Conservation (phyloP, 1,284 basidiomycete species). For the Ceratobasidium theobromae region DNA sequence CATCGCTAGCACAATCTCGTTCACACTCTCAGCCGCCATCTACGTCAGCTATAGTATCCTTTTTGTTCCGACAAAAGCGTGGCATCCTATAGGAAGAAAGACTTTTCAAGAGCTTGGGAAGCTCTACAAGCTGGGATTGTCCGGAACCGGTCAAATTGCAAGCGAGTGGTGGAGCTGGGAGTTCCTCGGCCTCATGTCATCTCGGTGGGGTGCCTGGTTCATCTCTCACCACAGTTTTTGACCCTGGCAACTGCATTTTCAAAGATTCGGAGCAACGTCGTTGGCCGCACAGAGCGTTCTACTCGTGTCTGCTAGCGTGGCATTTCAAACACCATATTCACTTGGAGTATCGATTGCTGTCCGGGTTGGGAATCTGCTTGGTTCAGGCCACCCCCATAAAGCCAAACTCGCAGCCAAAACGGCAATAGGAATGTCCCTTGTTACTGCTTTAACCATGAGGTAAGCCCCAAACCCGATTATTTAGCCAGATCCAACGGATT, state of each 20-base stretch:
- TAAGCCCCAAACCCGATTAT: conserved; percentile 59
- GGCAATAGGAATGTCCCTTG: conserved; percentile 74
- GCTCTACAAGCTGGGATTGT: conserved; percentile 75
- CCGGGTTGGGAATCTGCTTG: conserved; percentile 52
- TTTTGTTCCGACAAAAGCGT: conserved; percentile 75
- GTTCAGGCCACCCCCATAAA: conserved; percentile 41
- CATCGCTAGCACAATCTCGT: conserved; percentile 82
- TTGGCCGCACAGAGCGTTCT: conserved; percentile 72
- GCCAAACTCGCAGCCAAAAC: conserved; percentile 43
- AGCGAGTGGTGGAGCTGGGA: conserved; percentile 95
- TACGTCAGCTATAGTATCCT: conserved; percentile 73
- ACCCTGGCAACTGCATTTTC: no score
- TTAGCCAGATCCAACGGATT: conserved; percentile 41
- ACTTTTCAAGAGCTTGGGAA: conserved; percentile 72
- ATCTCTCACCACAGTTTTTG: no score
- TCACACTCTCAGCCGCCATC: conserved; percentile 75
- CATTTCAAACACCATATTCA: conserved; percentile 53
- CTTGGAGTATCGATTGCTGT: conserved; percentile 81
- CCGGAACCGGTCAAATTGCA: conserved; percentile 71
- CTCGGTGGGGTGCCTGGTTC: no score
- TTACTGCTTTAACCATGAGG: conserved; percentile 17
- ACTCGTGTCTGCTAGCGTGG: conserved; percentile 56
- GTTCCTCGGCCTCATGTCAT: conserved; percentile 51
- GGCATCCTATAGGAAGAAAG: conserved; percentile 73
- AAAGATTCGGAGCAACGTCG: conserved; percentile 44